phyloP scores from a whole-genome alignment of 1,284 basidiomycete species.

The Ustilago shanxiensis region DNA sequence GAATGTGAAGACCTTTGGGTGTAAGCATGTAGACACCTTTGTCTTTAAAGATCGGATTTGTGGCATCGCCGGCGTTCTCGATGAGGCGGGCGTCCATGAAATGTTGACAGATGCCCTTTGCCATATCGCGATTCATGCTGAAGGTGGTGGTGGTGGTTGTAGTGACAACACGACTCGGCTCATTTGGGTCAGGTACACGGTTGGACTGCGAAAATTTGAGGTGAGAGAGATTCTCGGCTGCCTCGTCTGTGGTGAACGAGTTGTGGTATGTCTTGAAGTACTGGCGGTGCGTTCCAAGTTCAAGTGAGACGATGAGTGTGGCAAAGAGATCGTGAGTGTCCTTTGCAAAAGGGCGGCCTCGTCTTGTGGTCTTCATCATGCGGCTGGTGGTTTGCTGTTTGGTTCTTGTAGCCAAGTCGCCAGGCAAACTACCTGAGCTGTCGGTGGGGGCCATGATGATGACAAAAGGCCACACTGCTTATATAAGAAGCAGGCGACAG shows the following conservation, averaged over 20 bases:
- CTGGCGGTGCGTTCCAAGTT: constrained; percentile 88
- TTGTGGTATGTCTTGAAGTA: constrained; percentile 95
- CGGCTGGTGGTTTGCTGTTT: constrained; percentile 64
- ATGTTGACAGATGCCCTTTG: constrained; percentile 98
- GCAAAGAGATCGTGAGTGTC: constrained; percentile 98
- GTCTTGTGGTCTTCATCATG: constrained; percentile 67
- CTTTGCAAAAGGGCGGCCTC: constrained; percentile 71
- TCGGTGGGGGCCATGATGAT: constrained; percentile 42
- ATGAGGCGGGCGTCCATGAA: constrained; percentile 99
- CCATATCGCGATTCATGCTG: constrained; percentile 99
- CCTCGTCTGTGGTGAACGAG: constrained; percentile 97
- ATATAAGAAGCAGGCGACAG: constrained; percentile 16
- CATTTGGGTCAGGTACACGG: constrained; percentile 95
- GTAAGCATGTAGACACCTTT: constrained; percentile 95
- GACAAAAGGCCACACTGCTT: background rate
- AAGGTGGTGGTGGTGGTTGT: constrained; percentile 99
- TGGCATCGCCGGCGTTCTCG: constrained; percentile 92
- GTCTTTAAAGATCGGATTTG: constrained; percentile 92
- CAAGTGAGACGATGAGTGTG: constrained; percentile 92
- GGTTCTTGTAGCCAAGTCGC: constrained; percentile 52
- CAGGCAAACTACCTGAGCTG: constrained; percentile 49
- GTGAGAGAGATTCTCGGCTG: constrained; percentile 90
- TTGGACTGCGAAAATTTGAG: constrained; percentile 99
- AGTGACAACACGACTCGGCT: constrained; percentile 95
- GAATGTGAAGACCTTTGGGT: constrained; percentile 96